These are phyloP conservation scores for Erythrophleum ivorense DNA, from an alignment of 331 rosid genomes.

Conservation along the genomic window DNA sequence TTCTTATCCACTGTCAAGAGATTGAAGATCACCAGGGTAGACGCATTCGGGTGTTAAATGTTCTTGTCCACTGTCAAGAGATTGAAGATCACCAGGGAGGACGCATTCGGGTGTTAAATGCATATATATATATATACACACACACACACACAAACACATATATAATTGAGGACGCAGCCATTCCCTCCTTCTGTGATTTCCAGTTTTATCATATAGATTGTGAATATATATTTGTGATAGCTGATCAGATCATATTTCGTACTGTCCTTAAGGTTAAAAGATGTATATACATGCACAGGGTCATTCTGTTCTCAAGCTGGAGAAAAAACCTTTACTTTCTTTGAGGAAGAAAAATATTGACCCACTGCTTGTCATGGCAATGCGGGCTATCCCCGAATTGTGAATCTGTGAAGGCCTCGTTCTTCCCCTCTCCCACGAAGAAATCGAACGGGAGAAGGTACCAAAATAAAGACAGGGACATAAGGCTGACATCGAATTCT, in stretches of 20 bases:
- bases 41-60: constrained; percentile 49
- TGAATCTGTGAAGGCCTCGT: too few species aligned
- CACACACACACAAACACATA: too few species aligned
- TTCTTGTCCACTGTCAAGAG: constrained; percentile 70
- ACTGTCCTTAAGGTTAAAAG: too few species aligned
- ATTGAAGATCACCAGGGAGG: constrained; percentile 72
- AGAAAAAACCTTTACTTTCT: background rate
- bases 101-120: constrained; percentile 47
- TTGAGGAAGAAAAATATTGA: background rate
- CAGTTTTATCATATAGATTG: constrained; percentile 42
- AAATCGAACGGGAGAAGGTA: too few species aligned
- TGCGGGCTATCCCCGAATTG: background rate
- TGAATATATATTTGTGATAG: constrained; percentile 12
- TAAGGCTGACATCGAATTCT: background rate
- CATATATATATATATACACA: background rate
- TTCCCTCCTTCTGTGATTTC: constrained; percentile 15
- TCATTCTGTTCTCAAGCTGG: background rate
- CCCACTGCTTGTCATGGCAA: background rate
- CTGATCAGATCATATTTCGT: constrained; percentile 1
- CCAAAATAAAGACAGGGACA: too few species aligned
- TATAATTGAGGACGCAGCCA: too few species aligned
- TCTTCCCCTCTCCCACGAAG: too few species aligned
- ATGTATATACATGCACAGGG: background rate
- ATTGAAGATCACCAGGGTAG: constrained; percentile 73
- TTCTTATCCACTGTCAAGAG: constrained; percentile 71